phyloP scores from a whole-genome alignment of 2,329 filamentous ascomycete species.

The Penicillium sp. region DNA sequence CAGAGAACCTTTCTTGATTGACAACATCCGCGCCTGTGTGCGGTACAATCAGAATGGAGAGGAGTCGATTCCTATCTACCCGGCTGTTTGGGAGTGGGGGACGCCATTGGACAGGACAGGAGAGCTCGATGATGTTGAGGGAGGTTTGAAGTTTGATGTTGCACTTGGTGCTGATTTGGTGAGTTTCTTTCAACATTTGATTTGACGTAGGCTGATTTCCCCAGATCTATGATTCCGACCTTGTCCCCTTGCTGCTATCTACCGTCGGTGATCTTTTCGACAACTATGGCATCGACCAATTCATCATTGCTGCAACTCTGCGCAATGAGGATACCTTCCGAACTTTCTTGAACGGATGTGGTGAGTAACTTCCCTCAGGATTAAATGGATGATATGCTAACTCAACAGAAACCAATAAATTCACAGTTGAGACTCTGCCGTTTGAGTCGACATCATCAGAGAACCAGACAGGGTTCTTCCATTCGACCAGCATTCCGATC shows the following conservation, averaged over 20 bases:
- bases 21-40: conserved; percentile 42
- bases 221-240: conserved; percentile 63
- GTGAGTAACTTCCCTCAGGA: conserved; percentile 44
- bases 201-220: not conserved
- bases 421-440: conserved; percentile 41
- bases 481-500: conserved; percentile 44
- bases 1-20: conserved; percentile 53
- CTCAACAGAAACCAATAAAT: conserved; percentile 33
- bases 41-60: conserved; percentile 31
- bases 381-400: not conserved
- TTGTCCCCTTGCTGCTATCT: conserved; percentile 59
- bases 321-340: conserved; percentile 65
- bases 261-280: conserved; percentile 60
- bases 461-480: conserved; percentile 52
- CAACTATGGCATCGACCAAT: conserved; percentile 52
- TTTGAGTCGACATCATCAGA: conserved; percentile 47
- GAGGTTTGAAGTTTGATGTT: conserved; percentile 36
- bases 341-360: conserved; percentile 58
- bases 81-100: conserved; percentile 48
- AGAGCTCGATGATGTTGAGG: conserved; percentile 7
- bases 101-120: conserved; percentile 26
- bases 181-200: conserved; percentile 11
- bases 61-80: conserved; percentile 26
- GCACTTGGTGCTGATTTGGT: conserved; percentile 47
- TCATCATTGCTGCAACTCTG: conserved; percentile 63